Conservation (phyloP, 345 rosid species). For the Melaleuca quinquenervia region DNA sequence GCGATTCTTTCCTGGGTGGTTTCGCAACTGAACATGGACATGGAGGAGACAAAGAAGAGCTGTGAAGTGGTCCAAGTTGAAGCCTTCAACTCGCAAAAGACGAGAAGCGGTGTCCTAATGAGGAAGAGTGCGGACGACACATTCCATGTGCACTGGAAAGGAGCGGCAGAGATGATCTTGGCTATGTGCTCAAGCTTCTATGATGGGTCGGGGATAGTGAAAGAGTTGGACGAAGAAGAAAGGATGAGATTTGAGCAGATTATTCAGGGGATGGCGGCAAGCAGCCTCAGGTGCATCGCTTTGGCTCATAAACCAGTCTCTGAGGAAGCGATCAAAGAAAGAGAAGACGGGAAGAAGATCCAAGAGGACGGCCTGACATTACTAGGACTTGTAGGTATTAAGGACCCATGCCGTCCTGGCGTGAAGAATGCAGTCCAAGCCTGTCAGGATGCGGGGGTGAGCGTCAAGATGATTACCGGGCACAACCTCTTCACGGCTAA, state of each 20-base stretch:
- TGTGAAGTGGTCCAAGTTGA: constrained; percentile 42
- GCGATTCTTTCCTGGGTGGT: constrained; percentile 70
- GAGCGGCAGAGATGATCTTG: constrained; percentile 65
- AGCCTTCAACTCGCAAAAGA: constrained; percentile 57
- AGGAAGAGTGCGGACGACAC: constrained; percentile 20
- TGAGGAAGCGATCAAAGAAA: constrained; percentile 2
- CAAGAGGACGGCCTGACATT: constrained; percentile 30
- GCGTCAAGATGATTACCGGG: constrained; percentile 68
- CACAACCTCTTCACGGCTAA: constrained; percentile 55
- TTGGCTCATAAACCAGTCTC: constrained; percentile 39
- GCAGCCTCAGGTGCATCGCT: constrained; percentile 62
- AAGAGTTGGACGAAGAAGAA: constrained; percentile 10
- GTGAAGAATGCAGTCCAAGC: constrained; percentile 40
- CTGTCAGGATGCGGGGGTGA: constrained; percentile 54
- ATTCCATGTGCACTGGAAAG: constrained; percentile 58
- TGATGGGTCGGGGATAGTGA: constrained; percentile 27
- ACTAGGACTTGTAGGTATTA: constrained; percentile 48
- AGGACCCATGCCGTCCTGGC: constrained; percentile 58
- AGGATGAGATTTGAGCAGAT: constrained; percentile 23
- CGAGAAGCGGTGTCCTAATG: constrained; percentile 42
- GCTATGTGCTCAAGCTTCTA: constrained; percentile 53
- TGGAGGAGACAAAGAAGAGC: constrained; percentile 21
- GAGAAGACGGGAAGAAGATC: no score
- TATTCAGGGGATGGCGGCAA: constrained; percentile 56
- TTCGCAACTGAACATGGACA: constrained; percentile 19